Conservation (phyloP, 2,329 filamentous ascomycete species). For the Teratosphaeria pseudoeucalypti region DNA sequence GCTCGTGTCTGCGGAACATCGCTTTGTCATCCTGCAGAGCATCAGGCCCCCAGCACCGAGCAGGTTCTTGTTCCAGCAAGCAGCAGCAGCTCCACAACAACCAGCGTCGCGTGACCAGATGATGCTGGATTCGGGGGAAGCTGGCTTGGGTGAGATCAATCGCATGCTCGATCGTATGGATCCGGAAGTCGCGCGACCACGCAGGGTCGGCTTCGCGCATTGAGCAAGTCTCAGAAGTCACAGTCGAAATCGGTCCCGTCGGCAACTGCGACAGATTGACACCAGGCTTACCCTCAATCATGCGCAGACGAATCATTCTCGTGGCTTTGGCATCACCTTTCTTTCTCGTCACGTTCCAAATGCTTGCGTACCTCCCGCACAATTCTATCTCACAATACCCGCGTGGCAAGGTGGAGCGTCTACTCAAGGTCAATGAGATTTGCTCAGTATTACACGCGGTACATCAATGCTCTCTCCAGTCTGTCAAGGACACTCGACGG, state of each 20-base stretch:
- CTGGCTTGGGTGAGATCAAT: constrained; percentile 40
- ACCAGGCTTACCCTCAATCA: not conserved
- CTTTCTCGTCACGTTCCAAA: not conserved
- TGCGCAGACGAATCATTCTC: not conserved
- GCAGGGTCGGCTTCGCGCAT: constrained; percentile 26
- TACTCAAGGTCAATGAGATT: constrained; percentile 41
- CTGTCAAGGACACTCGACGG: constrained; percentile 7
- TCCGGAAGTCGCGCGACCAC: constrained; percentile 12
- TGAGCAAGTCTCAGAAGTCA: constrained; percentile 5
- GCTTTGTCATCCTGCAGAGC: constrained; percentile 32
- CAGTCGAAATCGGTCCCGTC: not conserved
- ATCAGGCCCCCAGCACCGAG: constrained; percentile 23
- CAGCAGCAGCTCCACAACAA: constrained; percentile 19
- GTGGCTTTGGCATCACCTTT: not conserved
- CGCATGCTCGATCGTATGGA: constrained; percentile 32
- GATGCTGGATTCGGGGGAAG: constrained; percentile 34
- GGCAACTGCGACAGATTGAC: not conserved
- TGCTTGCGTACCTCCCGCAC: not conserved
- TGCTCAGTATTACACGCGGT: constrained; percentile 46
- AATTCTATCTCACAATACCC: constrained; percentile 16
- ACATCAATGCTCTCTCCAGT: constrained; percentile 27
- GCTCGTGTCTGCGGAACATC: constrained; percentile 34
- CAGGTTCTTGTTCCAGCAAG: constrained; percentile 22
- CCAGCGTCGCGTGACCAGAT: constrained; percentile 29
- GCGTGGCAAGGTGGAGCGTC: constrained; percentile 44